A percentile compares a stretch with the other conserved stretches of the same genome.
These are phyloP conservation scores for Euphrasia confusa DNA, from an alignment of 257 asterid genomes.

Conservation along the genomic window DNA sequence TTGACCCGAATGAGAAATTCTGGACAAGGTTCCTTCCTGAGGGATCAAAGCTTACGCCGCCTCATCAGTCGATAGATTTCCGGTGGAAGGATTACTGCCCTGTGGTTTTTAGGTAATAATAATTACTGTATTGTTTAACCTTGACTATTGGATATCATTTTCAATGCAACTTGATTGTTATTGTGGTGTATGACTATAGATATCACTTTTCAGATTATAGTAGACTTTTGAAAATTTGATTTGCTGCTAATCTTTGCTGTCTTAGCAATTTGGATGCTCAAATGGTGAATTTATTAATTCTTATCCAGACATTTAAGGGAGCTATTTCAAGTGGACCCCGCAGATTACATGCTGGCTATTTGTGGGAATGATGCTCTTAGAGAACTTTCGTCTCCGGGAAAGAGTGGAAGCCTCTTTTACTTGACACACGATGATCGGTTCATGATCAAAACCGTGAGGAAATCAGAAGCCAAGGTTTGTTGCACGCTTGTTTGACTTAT, in stretches of 20 bases:
- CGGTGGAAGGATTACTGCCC: conserved; percentile 97
- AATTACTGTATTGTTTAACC: background rate
- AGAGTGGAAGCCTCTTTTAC: conserved; percentile 96
- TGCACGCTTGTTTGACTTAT: conserved; percentile 33
- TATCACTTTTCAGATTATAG: conserved; percentile 13
- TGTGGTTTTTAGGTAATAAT: conserved; percentile 63
- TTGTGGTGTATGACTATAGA: background rate
- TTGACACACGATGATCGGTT: conserved; percentile 94
- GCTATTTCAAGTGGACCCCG: conserved; percentile 91
- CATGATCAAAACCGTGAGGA: conserved; percentile 96
- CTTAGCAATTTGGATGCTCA: conserved; percentile 11
- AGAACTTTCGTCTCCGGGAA: conserved; percentile 98
- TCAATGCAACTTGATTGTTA: background rate
- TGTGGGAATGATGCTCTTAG: conserved; percentile 92
- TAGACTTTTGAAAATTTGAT: background rate
- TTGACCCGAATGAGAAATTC: conserved; percentile 84
- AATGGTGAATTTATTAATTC: conserved; percentile 23
- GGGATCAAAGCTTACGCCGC: conserved; percentile 80
- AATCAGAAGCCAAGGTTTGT: conserved; percentile 97
- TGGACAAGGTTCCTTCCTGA: conserved; percentile 88
- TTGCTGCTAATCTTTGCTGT: conserved; percentile 3
- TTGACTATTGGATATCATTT: conserved; percentile 6
- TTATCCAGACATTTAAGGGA: conserved; percentile 70
- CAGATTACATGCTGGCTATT: conserved; percentile 93
- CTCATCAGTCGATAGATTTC: conserved; percentile 75